phyloP scores from a whole-genome alignment of 1,284 basidiomycete genomes.

The Trichosporon faecale region DNA sequence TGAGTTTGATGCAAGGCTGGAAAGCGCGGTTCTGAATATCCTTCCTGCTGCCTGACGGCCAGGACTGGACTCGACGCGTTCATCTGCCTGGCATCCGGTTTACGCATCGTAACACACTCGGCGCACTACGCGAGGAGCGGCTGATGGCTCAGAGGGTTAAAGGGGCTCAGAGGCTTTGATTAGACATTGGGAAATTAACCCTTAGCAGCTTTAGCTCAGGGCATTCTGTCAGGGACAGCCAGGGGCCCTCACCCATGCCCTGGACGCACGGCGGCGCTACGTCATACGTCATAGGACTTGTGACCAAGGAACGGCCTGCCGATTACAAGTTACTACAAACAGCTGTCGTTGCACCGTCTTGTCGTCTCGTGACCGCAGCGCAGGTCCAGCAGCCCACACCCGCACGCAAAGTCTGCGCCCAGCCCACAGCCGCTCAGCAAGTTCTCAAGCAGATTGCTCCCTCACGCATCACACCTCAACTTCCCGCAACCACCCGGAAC shows the following conservation, averaged over 20 bases:
- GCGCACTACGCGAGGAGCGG: background rate
- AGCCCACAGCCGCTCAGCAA: background rate
- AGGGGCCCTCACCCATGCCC: background rate
- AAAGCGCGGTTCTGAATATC: background rate
- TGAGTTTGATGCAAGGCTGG: background rate
- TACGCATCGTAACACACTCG: background rate
- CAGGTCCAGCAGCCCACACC: background rate
- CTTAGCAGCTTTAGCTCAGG: background rate
- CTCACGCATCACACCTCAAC: background rate
- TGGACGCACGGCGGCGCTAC: background rate
- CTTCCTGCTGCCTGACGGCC: background rate
- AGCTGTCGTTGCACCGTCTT: background rate
- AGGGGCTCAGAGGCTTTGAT: background rate
- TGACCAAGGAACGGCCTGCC: background rate
- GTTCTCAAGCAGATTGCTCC: too few species aligned
- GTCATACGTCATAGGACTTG: background rate
- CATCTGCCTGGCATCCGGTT: background rate
- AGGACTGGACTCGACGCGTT: background rate
- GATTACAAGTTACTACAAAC: background rate
- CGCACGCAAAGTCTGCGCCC: background rate
- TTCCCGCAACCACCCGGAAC: background rate
- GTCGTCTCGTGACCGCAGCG: background rate
- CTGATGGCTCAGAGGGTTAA: background rate
- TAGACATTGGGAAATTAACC: constrained; percentile 1
- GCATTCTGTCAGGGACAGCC: background rate